These are phyloP conservation scores for Penicillium crystallinum DNA, from an alignment of 495 filamentous ascomycete genomes.

Conservation along the genomic window DNA sequence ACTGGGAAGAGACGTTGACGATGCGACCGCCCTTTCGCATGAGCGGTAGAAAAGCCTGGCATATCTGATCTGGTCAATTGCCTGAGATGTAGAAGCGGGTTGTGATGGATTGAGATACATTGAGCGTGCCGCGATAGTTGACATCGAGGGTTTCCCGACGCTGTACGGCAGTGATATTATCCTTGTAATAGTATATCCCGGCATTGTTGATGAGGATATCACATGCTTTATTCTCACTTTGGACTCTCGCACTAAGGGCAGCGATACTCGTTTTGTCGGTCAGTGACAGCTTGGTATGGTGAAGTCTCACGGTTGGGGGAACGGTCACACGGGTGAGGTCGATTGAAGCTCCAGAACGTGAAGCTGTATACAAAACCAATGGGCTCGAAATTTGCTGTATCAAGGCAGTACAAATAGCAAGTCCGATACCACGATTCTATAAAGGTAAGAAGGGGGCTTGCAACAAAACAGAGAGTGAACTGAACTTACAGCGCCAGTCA, in stretches of 20 bases:
- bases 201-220: conserved; percentile 4
- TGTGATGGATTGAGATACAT: conserved; percentile 1
- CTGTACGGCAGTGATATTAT: neutral
- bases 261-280: neutral
- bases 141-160: neutral
- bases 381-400: neutral
- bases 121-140: neutral
- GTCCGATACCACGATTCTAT: conserved; percentile 1
- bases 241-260: neutral
- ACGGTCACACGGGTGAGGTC: neutral
- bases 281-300: neutral
- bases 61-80: neutral
- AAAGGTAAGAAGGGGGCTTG: conserved; percentile 12
- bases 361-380: neutral
- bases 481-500: neutral
- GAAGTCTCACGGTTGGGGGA: neutral
- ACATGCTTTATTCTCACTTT: neutral
- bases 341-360: neutral
- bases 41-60: conserved; percentile 5
- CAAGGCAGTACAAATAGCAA: neutral
- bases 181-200: neutral
- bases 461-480: neutral
- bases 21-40: conserved; percentile 19
- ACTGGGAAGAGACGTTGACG: conserved; percentile 28
- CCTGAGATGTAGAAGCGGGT: neutral